Base-by-base conservation (phyloP, 2,329 filamentous ascomycete genomes). In the Trichoderma asperellum region DNA sequence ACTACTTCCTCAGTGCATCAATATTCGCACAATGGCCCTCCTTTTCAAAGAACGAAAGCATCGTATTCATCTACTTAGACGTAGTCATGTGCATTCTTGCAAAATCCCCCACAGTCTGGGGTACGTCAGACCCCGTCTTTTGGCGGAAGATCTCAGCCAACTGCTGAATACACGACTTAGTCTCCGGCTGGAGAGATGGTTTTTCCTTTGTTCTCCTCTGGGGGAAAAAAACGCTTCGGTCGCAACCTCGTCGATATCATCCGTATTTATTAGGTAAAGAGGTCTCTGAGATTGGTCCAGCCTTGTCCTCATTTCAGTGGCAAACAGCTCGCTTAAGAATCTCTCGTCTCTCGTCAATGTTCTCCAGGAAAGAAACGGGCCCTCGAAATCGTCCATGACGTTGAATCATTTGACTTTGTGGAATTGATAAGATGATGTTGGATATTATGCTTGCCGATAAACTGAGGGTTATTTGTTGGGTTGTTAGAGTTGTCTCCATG, bases 371-470 rank as follows among this genome's bases (percentile, higher is more conserved):
- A 3, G 62, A 37, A 11, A 58, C n/a, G 1, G 53, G 63, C 2
- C 2, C 62, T 24, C 27, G 58, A 27, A 21, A 58, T 57, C 11
- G 34, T 66, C 37, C 37, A 66, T 4, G 62, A 18, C 63, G 58
- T 66, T 34, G 27, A 24, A 24, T 34, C 7, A 0, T 27, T 35
- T 49, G 62, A 32, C 35, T 56, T 57, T 27, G 37, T 58, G 27
- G 53, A 27, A 32, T 66, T 49, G 37, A 58, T 49, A 37, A 49
- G 37, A 18, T 58, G 63, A 37, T 58, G 27, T 12, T 66, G 27
- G 21, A 57, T 66, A 27, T 66, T 66, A 37, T 66, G 53, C 35
- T 66, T 66, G 52, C 53, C 49, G 37, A 66, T 4, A 18, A 57
- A 65, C 18, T 47, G 37, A 34, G 53, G 52, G n/a, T 49, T 47